Base-by-base conservation (phyloP, 805 yeast species). In the Helenozyma rhizophorensis region DNA sequence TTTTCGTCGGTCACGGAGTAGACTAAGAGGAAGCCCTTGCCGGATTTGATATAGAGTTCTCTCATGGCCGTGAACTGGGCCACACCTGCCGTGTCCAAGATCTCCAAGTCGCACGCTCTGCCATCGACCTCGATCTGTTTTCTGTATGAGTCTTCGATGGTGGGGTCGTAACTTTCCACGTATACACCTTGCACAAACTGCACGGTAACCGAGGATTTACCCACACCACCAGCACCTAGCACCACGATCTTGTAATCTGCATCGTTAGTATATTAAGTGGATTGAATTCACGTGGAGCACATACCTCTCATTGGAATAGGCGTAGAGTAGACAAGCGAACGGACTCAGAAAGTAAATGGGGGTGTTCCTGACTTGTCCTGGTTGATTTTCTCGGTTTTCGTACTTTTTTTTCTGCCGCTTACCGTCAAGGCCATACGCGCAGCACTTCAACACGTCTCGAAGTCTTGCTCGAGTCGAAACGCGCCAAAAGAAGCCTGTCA, bases 151-250 rank as follows among this genome's bases (percentile, higher is more conserved):
- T 90, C 97, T 56, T 90, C 98, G 44, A 90, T 93, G 7, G 98
- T 93, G 7, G 98, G 97, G 53, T 90, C 97, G 61, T 90, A 90
- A 23, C 87, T 74, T 51, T 90, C 97, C 34, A 86, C 77, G 56
- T 86, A 89, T 2, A 83, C 83, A 9, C 93, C 93, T 55, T 86
- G 95, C 3, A 87, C 95, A 53, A 83, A 89, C 54, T 87, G 95
- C 5, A 87, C 95, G 1, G 96, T 88, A 25, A 90, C 67, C 24
- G 95, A 88, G 15, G 97, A 86, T 52, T 90, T 90, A 49, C 98
- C 98, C 7, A 87, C 96, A 61, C 97, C 96, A 49, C 97, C 97
- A 10, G 96, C 95, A 40, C 98, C 98, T 37, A 90, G 67, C 13
- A 90, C 93, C 12, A 86, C 97, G 27, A 93, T 67, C 54, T 86